A percentile compares a stretch with the other conserved stretches of the same genome.
phyloP scores from a whole-genome alignment of 164 flowering plant genomes.

The Euptelea pleiosperma region DNA sequence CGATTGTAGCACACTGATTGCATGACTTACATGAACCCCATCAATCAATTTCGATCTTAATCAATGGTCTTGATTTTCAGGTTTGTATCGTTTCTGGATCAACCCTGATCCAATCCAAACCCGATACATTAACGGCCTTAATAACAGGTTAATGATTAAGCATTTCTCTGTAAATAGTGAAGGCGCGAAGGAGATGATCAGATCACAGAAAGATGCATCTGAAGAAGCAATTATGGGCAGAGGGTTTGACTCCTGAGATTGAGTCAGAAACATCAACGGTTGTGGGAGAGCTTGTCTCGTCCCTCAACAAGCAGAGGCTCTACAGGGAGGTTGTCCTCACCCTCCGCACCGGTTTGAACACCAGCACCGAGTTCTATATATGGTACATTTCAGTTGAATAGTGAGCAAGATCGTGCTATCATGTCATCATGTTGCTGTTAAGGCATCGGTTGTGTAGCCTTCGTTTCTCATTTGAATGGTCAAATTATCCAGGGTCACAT shows the following conservation, averaged over 20 bases:
- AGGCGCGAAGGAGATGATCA: no score
- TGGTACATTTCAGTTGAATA: no score
- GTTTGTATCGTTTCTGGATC: no score
- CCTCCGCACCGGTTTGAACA: constrained; percentile 75
- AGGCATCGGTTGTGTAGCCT: neutral
- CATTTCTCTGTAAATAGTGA: no score
- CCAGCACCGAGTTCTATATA: constrained; percentile 5
- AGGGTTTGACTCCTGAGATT: constrained; percentile 23
- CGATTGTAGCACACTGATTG: no score
- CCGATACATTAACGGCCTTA: no score
- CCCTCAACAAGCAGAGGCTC: constrained; percentile 55
- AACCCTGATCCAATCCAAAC: no score
- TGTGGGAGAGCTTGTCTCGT: constrained; percentile 56
- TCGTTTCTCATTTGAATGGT: constrained; percentile 37
- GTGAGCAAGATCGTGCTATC: no score
- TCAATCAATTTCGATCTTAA: no score
- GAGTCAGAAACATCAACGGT: constrained; percentile 24
- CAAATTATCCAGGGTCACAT: constrained; percentile 34
- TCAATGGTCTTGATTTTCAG: no score
- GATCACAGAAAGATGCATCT: constrained; percentile 45
- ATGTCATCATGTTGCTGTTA: neutral
- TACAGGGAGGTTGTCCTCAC: constrained; percentile 87
- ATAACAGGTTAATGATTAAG: no score
- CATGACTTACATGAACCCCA: no score
- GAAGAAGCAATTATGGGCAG: constrained; percentile 63